phyloP scores from a whole-genome alignment of 129 eudicot species.

The Flaveria bidentis region DNA sequence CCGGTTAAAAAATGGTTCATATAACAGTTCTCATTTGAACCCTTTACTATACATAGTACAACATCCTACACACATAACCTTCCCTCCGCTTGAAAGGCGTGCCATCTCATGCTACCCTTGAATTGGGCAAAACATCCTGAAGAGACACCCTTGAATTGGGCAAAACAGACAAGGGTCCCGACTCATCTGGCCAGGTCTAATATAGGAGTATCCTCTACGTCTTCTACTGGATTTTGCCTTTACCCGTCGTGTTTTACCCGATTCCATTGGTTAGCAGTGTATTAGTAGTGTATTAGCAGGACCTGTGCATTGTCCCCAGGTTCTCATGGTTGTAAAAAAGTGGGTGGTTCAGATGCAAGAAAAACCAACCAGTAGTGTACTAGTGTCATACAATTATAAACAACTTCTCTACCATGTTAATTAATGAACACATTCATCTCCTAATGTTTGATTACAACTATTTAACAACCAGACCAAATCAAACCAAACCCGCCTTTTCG shows the following conservation, averaged over 20 bases:
- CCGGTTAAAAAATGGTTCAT: no score
- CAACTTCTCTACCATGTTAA: slow-evolving; percentile 10
- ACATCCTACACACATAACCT: no score
- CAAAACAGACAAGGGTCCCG: no score
- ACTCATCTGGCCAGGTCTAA: no score
- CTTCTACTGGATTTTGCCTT: no score
- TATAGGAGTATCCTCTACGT: no score
- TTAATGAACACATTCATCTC: slow-evolving; percentile 22
- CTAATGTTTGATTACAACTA: slow-evolving; percentile 38
- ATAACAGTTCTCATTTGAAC: no score
- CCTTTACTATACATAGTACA: no score
- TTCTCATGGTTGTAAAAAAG: background rate
- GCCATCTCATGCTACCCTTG: no score
- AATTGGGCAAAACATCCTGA: no score
- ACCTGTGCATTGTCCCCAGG: background rate
- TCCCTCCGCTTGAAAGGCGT: no score
- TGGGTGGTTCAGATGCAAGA: background rate
- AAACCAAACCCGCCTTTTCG: slow-evolving; percentile 30
- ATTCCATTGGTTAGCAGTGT: background rate
- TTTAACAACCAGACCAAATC: slow-evolving; percentile 16
- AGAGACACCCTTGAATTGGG: no score
- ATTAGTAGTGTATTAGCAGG: background rate
- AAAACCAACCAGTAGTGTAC: background rate
- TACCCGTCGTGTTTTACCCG: background rate
- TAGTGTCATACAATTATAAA: background rate